phyloP scores from a whole-genome alignment of 2,329 filamentous ascomycete species.

The Xylaria sp. region DNA sequence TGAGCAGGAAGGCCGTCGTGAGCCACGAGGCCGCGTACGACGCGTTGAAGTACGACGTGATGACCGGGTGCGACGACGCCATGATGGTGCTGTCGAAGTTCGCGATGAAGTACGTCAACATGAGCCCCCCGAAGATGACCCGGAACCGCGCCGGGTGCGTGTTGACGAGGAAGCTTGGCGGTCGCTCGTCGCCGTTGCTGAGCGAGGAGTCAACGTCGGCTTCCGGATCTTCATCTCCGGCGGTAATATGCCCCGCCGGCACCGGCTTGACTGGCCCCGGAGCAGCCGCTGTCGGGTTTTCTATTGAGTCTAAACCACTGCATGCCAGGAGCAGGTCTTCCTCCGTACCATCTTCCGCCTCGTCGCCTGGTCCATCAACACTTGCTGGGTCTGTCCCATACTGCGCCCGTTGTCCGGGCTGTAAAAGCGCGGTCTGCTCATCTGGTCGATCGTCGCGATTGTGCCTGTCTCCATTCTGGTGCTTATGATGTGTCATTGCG shows the following conservation, averaged over 20 bases:
- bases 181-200: not conserved
- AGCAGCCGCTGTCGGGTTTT: not conserved
- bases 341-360: conserved; percentile 13
- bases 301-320: not conserved
- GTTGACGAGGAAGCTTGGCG: conserved; percentile 55
- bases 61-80: conserved; percentile 82
- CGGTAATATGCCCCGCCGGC: not conserved
- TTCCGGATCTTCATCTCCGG: conserved; percentile 15
- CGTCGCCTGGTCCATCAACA: not conserved
- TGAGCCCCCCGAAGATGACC: conserved; percentile 68
- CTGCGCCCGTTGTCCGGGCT: not conserved
- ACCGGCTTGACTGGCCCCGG: conserved; percentile 14
- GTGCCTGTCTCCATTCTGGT: not conserved
- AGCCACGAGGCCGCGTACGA: conserved; percentile 86
- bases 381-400: not conserved
- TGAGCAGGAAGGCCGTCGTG: conserved; percentile 80
- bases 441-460: conserved; percentile 7
- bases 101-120: conserved; percentile 66
- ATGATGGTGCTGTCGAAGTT: conserved; percentile 83
- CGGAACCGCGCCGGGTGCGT: conserved; percentile 65
- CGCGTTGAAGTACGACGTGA: conserved; percentile 81
- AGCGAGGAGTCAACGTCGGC: not conserved
- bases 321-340: not conserved
- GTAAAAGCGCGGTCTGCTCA: conserved; percentile 29
- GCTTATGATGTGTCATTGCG: conserved; percentile 7